Percentiles rank a stretch among this genome's conserved stretches.
These are phyloP conservation scores for Phytophthora ramorum DNA, from an alignment of 352 stramenopile genomes.

Conservation along the genomic window DNA sequence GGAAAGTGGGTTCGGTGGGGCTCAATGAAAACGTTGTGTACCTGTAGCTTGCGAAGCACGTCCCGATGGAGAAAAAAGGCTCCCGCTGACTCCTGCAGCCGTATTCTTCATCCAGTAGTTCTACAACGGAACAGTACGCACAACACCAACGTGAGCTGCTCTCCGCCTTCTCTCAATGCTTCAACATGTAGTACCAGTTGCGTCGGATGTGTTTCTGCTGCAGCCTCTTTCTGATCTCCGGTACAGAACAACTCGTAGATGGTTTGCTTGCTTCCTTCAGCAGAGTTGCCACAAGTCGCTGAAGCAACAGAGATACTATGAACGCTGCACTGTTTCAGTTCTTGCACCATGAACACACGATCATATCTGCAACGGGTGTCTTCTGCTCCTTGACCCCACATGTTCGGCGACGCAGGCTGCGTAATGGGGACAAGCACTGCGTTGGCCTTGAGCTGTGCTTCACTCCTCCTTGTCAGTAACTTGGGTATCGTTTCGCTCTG, in stretches of 20 bases:
- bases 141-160: background rate
- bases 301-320: conserved; percentile 38
- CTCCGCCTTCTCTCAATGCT: background rate
- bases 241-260: conserved; percentile 41
- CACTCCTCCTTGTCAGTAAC: conserved; percentile 16
- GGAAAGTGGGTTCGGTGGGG: background rate
- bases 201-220: conserved; percentile 19
- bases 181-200: conserved; percentile 32
- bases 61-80: conserved; percentile 19
- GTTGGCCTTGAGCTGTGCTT: conserved; percentile 33
- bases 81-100: conserved; percentile 1
- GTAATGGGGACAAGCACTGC: conserved; percentile 36
- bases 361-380: conserved; percentile 10
- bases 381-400: conserved; percentile 20
- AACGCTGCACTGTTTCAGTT: conserved; percentile 21
- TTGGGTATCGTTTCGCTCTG: conserved; percentile 23
- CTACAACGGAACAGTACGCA: conserved; percentile 20
- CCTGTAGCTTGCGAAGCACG: conserved; percentile 6
- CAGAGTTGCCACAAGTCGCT: background rate
- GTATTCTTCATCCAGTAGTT: conserved; percentile 54
- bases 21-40: conserved; percentile 1
- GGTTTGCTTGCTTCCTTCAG: background rate
- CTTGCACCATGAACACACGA: conserved; percentile 21
- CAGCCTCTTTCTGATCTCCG: conserved; percentile 7
- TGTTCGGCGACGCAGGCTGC: background rate